Conservation (phyloP, 2,329 filamentous ascomycete genomes). For the Phaeosphaeria sp. region DNA sequence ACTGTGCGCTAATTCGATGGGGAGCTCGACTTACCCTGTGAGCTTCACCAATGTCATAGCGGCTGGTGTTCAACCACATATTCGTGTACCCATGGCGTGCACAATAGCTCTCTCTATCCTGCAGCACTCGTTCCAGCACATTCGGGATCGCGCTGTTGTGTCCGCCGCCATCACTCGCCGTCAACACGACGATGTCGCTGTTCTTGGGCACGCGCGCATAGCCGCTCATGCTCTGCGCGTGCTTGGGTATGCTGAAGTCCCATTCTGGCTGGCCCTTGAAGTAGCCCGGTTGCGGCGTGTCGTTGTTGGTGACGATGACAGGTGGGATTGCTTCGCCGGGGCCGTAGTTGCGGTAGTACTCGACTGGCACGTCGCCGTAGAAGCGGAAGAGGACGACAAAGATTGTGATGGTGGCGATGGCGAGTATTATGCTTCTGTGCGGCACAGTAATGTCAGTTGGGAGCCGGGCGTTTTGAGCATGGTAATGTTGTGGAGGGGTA, state of each 20-base stretch:
- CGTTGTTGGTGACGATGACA: conserved; percentile 24
- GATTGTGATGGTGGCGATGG: conserved; percentile 23
- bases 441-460: background rate
- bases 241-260: conserved; percentile 37
- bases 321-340: conserved; percentile 23
- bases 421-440: conserved; percentile 28
- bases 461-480: background rate
- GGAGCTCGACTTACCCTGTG: conserved; percentile 35
- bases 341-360: conserved; percentile 34
- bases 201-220: conserved; percentile 42
- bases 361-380: conserved; percentile 33
- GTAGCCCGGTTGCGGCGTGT: conserved; percentile 34
- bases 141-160: conserved; percentile 51
- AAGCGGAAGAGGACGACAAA: conserved; percentile 32
- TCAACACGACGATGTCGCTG: conserved; percentile 48
- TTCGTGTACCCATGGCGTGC: conserved; percentile 47
- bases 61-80: conserved; percentile 51
- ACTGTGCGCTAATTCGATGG: background rate
- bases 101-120: conserved; percentile 48
- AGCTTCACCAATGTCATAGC: conserved; percentile 47
- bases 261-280: conserved; percentile 43
- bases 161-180: conserved; percentile 50
- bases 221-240: conserved; percentile 33
- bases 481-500: background rate
- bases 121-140: conserved; percentile 41